A percentile compares a stretch with the other conserved stretches of the same genome.
phyloP scores from a whole-genome alignment of 768 basidiomycete genomes.

The Rhizopogon vesiculosus region DNA sequence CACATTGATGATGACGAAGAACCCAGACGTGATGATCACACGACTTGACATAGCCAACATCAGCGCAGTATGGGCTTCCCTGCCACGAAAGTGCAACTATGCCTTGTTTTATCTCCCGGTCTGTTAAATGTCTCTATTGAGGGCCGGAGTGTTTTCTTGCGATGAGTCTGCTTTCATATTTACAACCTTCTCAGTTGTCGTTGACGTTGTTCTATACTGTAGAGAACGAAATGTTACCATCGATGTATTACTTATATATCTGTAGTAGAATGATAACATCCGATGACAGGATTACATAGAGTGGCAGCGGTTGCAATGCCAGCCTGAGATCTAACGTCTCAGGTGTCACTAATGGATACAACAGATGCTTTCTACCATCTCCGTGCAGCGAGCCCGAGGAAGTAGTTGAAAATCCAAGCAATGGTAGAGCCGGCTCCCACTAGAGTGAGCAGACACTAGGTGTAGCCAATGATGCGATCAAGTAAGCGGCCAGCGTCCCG shows the following conservation, averaged over 20 bases:
- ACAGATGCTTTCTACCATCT: constrained; percentile 43
- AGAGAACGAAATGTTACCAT: too few relatives aligned
- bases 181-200: too few relatives aligned
- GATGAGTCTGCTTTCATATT: too few relatives aligned
- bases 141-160: too few relatives aligned
- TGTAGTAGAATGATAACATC: constrained; percentile 38
- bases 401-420: constrained; percentile 68
- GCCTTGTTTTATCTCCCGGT: too few relatives aligned
- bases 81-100: too few relatives aligned
- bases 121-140: too few relatives aligned
- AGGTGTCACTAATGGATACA: constrained; percentile 5
- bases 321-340: not conserved
- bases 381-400: constrained; percentile 64
- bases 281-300: not conserved
- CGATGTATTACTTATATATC: too few relatives aligned
- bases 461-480: constrained; percentile 58
- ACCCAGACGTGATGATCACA: too few relatives aligned
- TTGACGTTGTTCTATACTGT: not conserved
- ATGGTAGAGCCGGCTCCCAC: constrained; percentile 75
- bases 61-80: too few relatives aligned
- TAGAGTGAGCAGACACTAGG: constrained; percentile 83
- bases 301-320: too few relatives aligned
- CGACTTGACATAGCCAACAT: not conserved
- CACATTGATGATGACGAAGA: too few relatives aligned
- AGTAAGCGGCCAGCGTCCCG: constrained; percentile 58